Conservation (phyloP, 1,284 basidiomycete genomes). For the Peniophora sp. region DNA sequence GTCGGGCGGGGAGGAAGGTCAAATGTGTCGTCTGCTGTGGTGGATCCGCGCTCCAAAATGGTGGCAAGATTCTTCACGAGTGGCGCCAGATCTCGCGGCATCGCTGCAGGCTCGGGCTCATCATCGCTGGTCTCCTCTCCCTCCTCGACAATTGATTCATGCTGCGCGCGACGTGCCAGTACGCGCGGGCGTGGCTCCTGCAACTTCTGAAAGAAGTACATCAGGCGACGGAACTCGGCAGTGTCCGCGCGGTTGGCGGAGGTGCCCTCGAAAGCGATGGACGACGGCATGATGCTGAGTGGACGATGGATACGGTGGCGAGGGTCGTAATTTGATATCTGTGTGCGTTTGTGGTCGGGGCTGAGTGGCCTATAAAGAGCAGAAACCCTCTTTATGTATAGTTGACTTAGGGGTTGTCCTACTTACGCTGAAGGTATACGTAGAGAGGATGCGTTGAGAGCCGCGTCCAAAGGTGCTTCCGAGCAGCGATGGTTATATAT, state of each 20-base stretch:
- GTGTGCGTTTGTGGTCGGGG: too few relatives aligned
- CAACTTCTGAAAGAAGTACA: constrained; percentile 46
- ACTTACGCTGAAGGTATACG: too few relatives aligned
- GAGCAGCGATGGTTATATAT: too few relatives aligned
- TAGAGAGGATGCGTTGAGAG: too few relatives aligned
- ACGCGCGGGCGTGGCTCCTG: constrained; percentile 6
- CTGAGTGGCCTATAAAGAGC: too few relatives aligned
- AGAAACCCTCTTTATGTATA: too few relatives aligned
- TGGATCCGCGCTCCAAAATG: constrained; percentile 20
- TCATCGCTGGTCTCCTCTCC: constrained; percentile 24
- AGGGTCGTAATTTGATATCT: too few relatives aligned
- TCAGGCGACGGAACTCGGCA: constrained; percentile 43
- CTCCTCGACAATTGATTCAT: constrained; percentile 15
- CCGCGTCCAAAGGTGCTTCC: too few relatives aligned
- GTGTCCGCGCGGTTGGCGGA: constrained; percentile 20
- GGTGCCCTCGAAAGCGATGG: not conserved
- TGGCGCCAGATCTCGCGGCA: constrained; percentile 38
- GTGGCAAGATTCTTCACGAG: constrained; percentile 34
- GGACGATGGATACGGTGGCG: too few relatives aligned
- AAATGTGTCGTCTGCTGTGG: too few relatives aligned
- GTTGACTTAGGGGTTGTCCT: too few relatives aligned
- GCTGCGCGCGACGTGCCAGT: constrained; percentile 11
- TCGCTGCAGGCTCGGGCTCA: not conserved
- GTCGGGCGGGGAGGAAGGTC: too few relatives aligned
- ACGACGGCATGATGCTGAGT: not conserved